Percentiles rank a stretch among this genome's conserved stretches.
Conservation (phyloP, 805 yeast species). For the Pichia scutulata region DNA sequence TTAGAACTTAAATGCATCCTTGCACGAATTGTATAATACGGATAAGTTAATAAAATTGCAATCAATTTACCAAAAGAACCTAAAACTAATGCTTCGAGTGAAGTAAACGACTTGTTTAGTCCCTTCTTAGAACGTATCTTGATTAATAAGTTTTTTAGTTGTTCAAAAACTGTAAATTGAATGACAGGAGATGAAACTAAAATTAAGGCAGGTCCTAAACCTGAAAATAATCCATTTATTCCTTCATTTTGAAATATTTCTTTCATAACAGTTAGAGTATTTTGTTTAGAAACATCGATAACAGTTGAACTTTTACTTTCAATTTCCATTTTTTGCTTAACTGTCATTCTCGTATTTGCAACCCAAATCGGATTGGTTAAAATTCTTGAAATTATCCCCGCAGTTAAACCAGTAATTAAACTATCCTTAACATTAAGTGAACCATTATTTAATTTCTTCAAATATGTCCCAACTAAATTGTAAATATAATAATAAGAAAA, state of each 20-base stretch:
- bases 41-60: conserved; percentile 87
- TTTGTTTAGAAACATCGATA: conserved; percentile 21
- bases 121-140: conserved; percentile 20
- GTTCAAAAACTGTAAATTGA: conserved; percentile 89
- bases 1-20: conserved; percentile 64
- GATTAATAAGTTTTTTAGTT: conserved; percentile 59
- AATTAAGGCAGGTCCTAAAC: conserved; percentile 80
- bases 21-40: conserved; percentile 82
- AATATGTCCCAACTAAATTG: conserved; percentile 44
- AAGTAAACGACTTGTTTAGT: conserved; percentile 40
- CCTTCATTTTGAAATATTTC: conserved; percentile 71
- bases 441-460: conserved; percentile 5
- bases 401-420: conserved; percentile 72
- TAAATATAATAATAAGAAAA: conserved; percentile 88
- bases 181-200: conserved; percentile 84
- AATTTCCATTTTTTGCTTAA: conserved; percentile 24
- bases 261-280: conserved; percentile 49
- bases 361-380: conserved; percentile 92
- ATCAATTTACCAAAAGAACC: conserved; percentile 87
- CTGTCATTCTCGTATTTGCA: conserved; percentile 84
- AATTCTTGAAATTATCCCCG: conserved; percentile 78
- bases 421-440: conserved; percentile 56
- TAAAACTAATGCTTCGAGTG: conserved; percentile 71
- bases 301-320: conserved; percentile 13
- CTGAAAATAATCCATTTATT: conserved; percentile 63